Conservation (phyloP, 352 stramenopile genomes). For the Globisporangium irregulare region DNA sequence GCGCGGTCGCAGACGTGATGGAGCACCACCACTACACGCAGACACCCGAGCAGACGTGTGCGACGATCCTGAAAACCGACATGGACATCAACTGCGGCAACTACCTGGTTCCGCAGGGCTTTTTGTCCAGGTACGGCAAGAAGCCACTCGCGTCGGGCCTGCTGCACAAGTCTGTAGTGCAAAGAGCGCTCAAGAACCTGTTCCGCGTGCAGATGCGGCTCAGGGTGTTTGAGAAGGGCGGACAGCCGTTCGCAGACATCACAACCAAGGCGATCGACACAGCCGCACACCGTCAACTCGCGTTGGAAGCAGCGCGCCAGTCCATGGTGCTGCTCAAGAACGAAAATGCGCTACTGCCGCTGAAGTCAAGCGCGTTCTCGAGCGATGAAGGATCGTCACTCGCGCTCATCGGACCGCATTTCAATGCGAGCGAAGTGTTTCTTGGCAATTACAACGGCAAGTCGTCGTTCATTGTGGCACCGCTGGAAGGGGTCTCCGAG, state of each 20-base stretch:
- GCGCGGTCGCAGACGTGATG: constrained; percentile 78
- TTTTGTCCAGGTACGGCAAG: constrained; percentile 57
- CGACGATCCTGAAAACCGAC: constrained; percentile 55
- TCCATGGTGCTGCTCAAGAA: constrained; percentile 92
- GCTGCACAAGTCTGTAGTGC: constrained; percentile 56
- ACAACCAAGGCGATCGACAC: constrained; percentile 52
- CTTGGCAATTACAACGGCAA: constrained; percentile 78
- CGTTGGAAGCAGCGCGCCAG: constrained; percentile 64
- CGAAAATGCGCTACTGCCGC: constrained; percentile 48
- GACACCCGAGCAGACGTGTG: constrained; percentile 48
- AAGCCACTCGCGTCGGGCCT: constrained; percentile 63
- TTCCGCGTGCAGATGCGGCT: constrained; percentile 87
- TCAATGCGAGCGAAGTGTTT: constrained; percentile 50
- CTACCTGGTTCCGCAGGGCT: constrained; percentile 55
- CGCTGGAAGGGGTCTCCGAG: constrained; percentile 41
- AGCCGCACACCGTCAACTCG: constrained; percentile 42
- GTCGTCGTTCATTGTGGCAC: constrained; percentile 57
- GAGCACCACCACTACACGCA: constrained; percentile 80
- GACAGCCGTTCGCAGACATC: constrained; percentile 59
- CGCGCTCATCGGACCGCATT: constrained; percentile 77
- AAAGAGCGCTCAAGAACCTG: constrained; percentile 68
- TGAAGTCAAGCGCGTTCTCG: constrained; percentile 34
- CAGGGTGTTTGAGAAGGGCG: constrained; percentile 85
- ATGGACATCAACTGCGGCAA: constrained; percentile 86
- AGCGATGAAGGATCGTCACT: constrained; percentile 23